phyloP scores from a whole-genome alignment of 192 early-diverging fungal species.

The Blastocladiella britannica region DNA sequence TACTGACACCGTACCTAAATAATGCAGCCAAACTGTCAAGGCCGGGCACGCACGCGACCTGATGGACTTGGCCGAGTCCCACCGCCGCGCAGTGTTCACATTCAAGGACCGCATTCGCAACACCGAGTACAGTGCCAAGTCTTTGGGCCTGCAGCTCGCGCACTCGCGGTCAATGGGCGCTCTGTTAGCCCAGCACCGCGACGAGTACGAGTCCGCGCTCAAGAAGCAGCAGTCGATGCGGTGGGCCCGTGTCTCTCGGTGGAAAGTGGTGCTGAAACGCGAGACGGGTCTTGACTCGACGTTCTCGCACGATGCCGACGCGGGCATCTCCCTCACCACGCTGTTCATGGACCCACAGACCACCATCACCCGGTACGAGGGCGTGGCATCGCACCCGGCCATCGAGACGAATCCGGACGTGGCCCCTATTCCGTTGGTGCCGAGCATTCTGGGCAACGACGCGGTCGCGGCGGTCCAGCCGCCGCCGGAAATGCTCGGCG shows the following conservation, averaged over 20 bases:
- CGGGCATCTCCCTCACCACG: neutral
- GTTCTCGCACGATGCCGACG: neutral
- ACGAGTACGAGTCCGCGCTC: conserved; percentile 3
- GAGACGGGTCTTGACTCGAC: neutral
- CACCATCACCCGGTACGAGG: neutral
- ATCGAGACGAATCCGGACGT: neutral
- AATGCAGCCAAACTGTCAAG: neutral
- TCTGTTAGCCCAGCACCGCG: conserved; percentile 3
- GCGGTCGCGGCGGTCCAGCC: neutral
- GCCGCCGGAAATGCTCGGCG: too few species aligned
- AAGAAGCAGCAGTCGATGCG: conserved; percentile 1
- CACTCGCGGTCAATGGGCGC: conserved; percentile 3
- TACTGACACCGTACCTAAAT: too few species aligned
- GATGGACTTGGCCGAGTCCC: conserved; percentile 7
- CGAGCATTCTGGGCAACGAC: too few species aligned
- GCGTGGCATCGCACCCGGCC: neutral
- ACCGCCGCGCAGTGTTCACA: conserved; percentile 11
- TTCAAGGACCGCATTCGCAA: conserved; percentile 9
- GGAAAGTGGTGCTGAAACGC: neutral
- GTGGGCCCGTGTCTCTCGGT: neutral
- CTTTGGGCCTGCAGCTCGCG: neutral
- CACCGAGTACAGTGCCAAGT: neutral
- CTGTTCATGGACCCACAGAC: neutral
- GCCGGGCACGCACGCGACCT: conserved; percentile 5
- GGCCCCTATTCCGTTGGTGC: too few species aligned